Conservation (phyloP, 23 red algal species). For the Agarophyton chilense region DNA sequence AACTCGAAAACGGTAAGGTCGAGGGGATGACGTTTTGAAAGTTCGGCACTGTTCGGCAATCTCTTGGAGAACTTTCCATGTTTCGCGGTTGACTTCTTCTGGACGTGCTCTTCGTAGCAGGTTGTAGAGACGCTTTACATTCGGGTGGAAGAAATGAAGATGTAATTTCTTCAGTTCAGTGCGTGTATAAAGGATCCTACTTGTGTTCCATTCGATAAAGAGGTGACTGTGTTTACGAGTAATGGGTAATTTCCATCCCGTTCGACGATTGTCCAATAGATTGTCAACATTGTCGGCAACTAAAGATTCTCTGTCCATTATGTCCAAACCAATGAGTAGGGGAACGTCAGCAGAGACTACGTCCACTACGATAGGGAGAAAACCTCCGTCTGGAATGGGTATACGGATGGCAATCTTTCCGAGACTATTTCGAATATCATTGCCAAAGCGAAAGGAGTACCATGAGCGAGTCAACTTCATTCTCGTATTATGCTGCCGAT, state of each 20-base stretch:
- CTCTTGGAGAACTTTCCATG: constrained; percentile 18
- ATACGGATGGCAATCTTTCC: neutral
- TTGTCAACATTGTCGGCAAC: constrained; percentile 21
- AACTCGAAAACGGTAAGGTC: constrained; percentile 10
- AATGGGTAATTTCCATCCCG: neutral
- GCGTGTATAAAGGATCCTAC: neutral
- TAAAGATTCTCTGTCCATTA: neutral
- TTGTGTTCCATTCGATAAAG: neutral
- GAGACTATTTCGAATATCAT: neutral
- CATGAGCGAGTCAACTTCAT: neutral
- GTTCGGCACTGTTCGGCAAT: neutral
- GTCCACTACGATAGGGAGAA: neutral
- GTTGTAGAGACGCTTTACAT: neutral
- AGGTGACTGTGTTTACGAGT: neutral
- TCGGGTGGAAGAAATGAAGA: constrained; percentile 22
- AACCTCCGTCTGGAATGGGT: neutral
- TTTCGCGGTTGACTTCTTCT: neutral
- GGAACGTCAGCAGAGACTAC: neutral
- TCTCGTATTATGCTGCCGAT: too few relatives aligned
- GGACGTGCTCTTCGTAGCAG: neutral
- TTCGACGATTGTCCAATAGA: neutral
- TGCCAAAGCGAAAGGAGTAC: constrained; percentile 9
- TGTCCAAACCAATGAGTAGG: neutral
- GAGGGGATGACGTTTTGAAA: neutral
- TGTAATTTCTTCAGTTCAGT: constrained; percentile 8